These are phyloP conservation scores for Candida sithepensis DNA, from an alignment of 805 yeast species.

Conservation along the genomic window DNA sequence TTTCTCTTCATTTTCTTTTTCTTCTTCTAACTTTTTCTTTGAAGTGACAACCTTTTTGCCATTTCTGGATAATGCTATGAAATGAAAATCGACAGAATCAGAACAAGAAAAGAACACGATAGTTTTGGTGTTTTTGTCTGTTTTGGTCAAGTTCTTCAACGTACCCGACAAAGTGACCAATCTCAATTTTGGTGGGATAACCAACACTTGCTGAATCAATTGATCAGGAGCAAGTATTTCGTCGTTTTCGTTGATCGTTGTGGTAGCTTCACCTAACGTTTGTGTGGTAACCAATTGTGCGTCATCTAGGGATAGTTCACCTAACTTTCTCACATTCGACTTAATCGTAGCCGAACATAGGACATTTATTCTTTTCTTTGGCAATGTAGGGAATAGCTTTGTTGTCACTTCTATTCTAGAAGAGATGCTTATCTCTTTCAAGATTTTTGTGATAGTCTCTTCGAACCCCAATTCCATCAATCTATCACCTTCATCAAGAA, in stretches of 20 bases:
- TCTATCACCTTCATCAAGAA: slow-evolving; percentile 95
- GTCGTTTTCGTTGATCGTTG: slow-evolving; percentile 19
- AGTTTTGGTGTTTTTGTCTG: slow-evolving; percentile 41
- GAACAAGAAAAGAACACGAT: slow-evolving; percentile 91
- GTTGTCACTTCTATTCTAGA: slow-evolving; percentile 35
- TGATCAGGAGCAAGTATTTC: slow-evolving; percentile 77
- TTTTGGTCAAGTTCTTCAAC: slow-evolving; percentile 46
- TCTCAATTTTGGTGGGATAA: slow-evolving; percentile 90
- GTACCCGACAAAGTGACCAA: slow-evolving; percentile 74
- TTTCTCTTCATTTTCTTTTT: slow-evolving; percentile 6
- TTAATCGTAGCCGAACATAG: slow-evolving; percentile 95
- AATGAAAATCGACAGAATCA: slow-evolving; percentile 95
- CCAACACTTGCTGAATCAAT: slow-evolving; percentile 70
- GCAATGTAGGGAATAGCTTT: slow-evolving; percentile 53
- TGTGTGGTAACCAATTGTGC: slow-evolving; percentile 63
- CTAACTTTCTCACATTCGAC: slow-evolving; percentile 72
- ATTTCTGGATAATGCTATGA: slow-evolving; percentile 61
- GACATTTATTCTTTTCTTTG: slow-evolving; percentile 67
- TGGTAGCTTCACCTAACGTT: slow-evolving; percentile 13
- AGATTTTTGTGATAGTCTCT: slow-evolving; percentile 79
- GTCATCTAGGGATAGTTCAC: slow-evolving; percentile 68
- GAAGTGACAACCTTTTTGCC: slow-evolving; percentile 35
- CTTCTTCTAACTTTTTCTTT: slow-evolving; percentile 24
- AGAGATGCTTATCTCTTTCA: slow-evolving; percentile 50
- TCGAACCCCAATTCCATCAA: slow-evolving; percentile 95